phyloP scores from a whole-genome alignment of 73 alveolate genomes.

The Uronychia setigera region DNA sequence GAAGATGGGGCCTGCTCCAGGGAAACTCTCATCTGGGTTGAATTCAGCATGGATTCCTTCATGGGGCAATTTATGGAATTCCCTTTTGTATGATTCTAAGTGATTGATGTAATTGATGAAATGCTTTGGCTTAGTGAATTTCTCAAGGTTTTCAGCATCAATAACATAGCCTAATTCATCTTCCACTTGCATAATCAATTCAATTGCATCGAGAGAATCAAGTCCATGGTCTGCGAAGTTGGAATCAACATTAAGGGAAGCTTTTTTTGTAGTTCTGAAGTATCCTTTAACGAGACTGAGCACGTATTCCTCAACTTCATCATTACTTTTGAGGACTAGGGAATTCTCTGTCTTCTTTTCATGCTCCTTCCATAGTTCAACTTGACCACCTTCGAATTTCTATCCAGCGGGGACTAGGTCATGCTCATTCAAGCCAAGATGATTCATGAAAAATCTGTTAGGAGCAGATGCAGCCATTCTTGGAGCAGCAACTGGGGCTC shows the following conservation, averaged over 20 bases:
- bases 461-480: not conserved
- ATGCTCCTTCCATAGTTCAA: constrained; percentile 58
- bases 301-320: constrained; percentile 77
- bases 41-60: constrained; percentile 43
- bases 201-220: constrained; percentile 78
- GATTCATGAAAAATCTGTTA: not conserved
- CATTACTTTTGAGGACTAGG: constrained; percentile 67
- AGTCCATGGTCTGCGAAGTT: constrained; percentile 76
- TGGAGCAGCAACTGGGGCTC: not conserved
- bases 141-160: constrained; percentile 83
- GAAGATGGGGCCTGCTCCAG: constrained; percentile 46
- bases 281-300: constrained; percentile 62
- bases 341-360: constrained; percentile 37
- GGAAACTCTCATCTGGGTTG: constrained; percentile 39
- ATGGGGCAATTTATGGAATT: constrained; percentile 75
- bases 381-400: constrained; percentile 30
- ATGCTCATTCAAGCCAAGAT: not conserved
- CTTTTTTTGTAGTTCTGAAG: constrained; percentile 85
- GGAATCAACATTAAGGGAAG: constrained; percentile 66
- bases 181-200: constrained; percentile 79
- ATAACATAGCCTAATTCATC: constrained; percentile 84
- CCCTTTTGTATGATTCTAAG: constrained; percentile 75
- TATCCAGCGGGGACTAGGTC: constrained; percentile 7
- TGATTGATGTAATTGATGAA: constrained; percentile 77
- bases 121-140: constrained; percentile 80